Base-by-base conservation (phyloP, 2,329 filamentous ascomycete genomes). In the Ascomycota sp. region DNA sequence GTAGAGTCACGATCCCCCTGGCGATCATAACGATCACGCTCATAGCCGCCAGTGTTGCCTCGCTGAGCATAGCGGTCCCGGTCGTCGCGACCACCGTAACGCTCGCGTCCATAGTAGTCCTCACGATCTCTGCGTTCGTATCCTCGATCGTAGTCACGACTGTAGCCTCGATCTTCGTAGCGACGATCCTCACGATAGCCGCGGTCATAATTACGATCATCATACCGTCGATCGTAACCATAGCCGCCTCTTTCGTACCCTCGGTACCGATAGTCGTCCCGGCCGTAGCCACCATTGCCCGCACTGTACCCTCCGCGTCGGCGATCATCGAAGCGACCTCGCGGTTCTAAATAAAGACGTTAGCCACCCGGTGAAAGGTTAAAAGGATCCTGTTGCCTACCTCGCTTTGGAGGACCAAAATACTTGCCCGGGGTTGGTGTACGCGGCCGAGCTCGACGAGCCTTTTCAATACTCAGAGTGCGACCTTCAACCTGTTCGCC, bases 391-490 rank as follows among this genome's bases (percentile, higher is more conserved):
- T 17, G 13, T 40, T 25, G 23, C 60, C 77, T 63, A 89, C 85
- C 85, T 65, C 89, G 71, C 74, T 98, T 98, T 39, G 89, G 89
- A 37, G 89, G 89, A 30, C 89, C 89, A 50, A 94, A 95, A 68
- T 98, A 98, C 63, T 95, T 95, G 60, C 89, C 89, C 29, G 89
- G 89, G 33, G 89, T 98, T 23, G 89, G 89, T 33, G 86, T 95
- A 48, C 89, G 80, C 44, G 89, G 89, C 41, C 83, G 79, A 50
- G 81, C 80, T 55, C 89, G 83, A 46, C 89, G 83, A 46, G 89
- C 89, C 69, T 95, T 98, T 65, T 98, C 89, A 41, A 98, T 95
- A 67, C 85, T 94, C 46, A 98, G 61, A 36, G 85, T 94, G 44
- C 89, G 79, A 36, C 89, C 89, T 50, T 98, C 86, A 40, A 94